Percentiles rank a stretch among this genome's conserved stretches.
Conservation (phyloP, 768 basidiomycete genomes). For the Gymnopilus dilepis region DNA sequence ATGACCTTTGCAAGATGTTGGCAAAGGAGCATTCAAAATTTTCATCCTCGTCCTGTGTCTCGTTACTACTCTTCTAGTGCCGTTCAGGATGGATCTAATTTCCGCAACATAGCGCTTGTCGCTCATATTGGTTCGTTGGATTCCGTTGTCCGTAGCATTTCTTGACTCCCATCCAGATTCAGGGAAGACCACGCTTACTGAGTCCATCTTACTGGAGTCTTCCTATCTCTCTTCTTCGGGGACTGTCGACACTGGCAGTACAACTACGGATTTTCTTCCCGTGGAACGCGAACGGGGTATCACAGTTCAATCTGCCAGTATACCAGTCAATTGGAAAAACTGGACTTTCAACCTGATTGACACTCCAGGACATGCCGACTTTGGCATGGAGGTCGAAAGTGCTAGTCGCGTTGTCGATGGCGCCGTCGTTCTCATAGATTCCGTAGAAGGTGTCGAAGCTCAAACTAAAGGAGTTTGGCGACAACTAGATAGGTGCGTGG, state of each 20-base stretch:
- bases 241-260: constrained; percentile 89
- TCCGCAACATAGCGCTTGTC: constrained; percentile 86
- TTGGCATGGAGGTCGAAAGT: constrained; percentile 97
- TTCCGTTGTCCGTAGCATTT: not conserved
- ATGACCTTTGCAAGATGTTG: constrained; percentile 31
- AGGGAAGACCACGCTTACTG: constrained; percentile 88
- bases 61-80: constrained; percentile 37
- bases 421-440: constrained; percentile 86
- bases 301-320: constrained; percentile 91
- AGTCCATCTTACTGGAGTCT: constrained; percentile 82
- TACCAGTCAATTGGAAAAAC: constrained; percentile 84
- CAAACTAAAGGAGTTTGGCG: constrained; percentile 91
- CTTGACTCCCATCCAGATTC: constrained; percentile 58
- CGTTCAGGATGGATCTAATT: constrained; percentile 43
- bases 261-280: constrained; percentile 88
- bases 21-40: constrained; percentile 19
- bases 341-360: constrained; percentile 90
- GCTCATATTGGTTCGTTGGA: constrained; percentile 77
- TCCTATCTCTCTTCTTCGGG: constrained; percentile 75
- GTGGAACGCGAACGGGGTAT: constrained; percentile 91
- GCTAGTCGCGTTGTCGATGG: constrained; percentile 91
- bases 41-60: not conserved
- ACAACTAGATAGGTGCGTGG: constrained; percentile 78
- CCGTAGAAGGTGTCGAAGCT: constrained; percentile 90
- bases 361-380: constrained; percentile 92